Evolutionary conservation across 225 moss, liverwort and hornwort genomes (phyloP).

Genomic region (Polytrichum formosum): DNA sequence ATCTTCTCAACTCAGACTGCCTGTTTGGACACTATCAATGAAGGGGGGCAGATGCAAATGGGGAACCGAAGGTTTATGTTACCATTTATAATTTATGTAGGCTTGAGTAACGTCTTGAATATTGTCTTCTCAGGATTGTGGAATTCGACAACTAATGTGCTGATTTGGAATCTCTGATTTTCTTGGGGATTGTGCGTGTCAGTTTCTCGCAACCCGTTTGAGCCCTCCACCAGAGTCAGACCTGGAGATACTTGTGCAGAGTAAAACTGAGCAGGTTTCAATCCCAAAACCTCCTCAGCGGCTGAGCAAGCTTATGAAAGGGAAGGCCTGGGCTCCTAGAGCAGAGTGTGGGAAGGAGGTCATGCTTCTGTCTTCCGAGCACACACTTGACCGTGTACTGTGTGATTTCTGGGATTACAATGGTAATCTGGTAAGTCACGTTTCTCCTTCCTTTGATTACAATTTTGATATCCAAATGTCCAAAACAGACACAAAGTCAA

Average conservation of each 20-base stretch:
- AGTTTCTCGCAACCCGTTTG: conserved; percentile 79
- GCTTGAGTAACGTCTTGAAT: no score
- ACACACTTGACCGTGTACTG: conserved; percentile 66
- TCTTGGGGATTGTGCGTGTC: conserved; percentile 15
- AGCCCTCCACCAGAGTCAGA: conserved; percentile 67
- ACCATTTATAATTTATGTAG: no score
- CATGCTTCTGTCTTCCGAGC: conserved; percentile 63
- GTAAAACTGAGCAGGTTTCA: conserved; percentile 75
- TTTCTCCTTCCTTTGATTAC: conserved; percentile 5
- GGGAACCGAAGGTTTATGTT: no score
- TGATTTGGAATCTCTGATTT: conserved; percentile 9
- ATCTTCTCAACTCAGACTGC: no score
- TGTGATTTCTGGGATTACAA: conserved; percentile 79
- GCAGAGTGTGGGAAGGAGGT: conserved; percentile 78
- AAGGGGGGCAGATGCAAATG: no score
- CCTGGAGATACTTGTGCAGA: conserved; percentile 84
- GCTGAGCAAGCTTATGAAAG: conserved; percentile 77
- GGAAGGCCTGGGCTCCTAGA: conserved; percentile 80
- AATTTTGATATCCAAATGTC: not conserved
- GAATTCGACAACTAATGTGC: not conserved
- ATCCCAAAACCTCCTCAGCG: conserved; percentile 62
- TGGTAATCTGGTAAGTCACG: conserved; percentile 71
- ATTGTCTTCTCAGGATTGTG: no score
- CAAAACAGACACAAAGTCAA: not conserved
- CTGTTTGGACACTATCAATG: no score